phyloP scores from a whole-genome alignment of 2,329 filamentous ascomycete species.

The Neofusicoccum laricinum region DNA sequence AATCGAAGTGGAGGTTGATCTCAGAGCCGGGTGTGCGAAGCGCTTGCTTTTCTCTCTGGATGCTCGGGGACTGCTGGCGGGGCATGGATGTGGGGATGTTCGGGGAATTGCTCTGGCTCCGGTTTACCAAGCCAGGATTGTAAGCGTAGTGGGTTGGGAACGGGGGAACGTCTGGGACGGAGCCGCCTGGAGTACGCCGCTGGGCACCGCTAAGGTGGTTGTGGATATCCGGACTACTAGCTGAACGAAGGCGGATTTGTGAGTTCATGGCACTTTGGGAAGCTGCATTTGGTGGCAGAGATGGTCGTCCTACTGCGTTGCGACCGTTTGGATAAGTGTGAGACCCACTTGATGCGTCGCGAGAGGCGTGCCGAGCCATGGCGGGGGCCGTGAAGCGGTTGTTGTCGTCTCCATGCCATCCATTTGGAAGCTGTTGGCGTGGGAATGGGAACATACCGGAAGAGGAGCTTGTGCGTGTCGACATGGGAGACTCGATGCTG shows the following conservation, averaged over 20 bases:
- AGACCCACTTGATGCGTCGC: constrained; percentile 65
- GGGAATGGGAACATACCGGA: constrained; percentile 80
- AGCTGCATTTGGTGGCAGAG: constrained; percentile 66
- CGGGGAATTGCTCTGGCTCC: constrained; percentile 81
- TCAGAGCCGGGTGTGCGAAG: constrained; percentile 15
- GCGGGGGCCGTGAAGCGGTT: constrained; percentile 86
- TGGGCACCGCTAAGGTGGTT: constrained; percentile 58
- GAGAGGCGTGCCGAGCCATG: constrained; percentile 75
- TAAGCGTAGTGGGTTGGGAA: constrained; percentile 59
- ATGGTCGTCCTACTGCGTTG: constrained; percentile 68
- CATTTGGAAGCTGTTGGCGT: constrained; percentile 66
- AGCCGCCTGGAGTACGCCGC: constrained; percentile 47
- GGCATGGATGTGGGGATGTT: constrained; percentile 61
- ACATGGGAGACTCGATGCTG: constrained; percentile 72
- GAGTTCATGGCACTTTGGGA: constrained; percentile 45
- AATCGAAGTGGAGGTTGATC: constrained; percentile 39
- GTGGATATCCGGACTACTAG: constrained; percentile 93
- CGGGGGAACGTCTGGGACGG: constrained; percentile 45
- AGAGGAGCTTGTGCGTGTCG: constrained; percentile 68
- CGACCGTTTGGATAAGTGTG: constrained; percentile 65
- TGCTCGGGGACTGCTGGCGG: constrained; percentile 68
- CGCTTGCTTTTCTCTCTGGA: constrained; percentile 53
- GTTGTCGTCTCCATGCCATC: constrained; percentile 67
- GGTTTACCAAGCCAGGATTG: constrained; percentile 61
- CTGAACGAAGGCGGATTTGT: constrained; percentile 78